Conservation (phyloP, 2,329 filamentous ascomycete species). For the Colletotrichum agaves region DNA sequence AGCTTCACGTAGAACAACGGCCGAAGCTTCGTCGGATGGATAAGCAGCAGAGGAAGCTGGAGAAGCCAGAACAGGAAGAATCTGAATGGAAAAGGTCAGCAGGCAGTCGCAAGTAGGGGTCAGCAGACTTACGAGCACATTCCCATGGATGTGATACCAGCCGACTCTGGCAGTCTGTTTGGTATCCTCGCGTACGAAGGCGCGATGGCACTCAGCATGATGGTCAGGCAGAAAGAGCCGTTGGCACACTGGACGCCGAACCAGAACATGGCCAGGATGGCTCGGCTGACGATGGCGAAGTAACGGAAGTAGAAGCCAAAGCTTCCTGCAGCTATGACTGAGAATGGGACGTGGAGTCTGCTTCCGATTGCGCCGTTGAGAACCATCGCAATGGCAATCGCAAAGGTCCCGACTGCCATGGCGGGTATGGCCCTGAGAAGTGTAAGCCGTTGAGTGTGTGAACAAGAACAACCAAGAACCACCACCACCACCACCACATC, state of each 20-base stretch:
- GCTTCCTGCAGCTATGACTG: conserved; percentile 47
- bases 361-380: conserved; percentile 51
- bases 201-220: conserved; percentile 60
- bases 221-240: conserved; percentile 40
- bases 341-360: conserved; percentile 51
- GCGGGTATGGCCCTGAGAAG: conserved; percentile 41
- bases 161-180: conserved; percentile 60
- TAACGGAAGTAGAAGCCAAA: conserved; percentile 52
- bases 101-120: not conserved
- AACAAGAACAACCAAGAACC: no score
- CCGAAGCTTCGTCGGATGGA: conserved; percentile 64
- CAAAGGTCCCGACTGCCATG: conserved; percentile 42
- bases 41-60: conserved; percentile 64
- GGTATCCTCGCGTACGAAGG: conserved; percentile 63
- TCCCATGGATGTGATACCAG: conserved; percentile 59
- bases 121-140: conserved; percentile 32
- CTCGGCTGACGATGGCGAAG: conserved; percentile 51
- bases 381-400: conserved; percentile 61
- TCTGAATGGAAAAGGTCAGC: conserved; percentile 44
- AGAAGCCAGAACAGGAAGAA: conserved; percentile 69
- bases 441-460: not conserved
- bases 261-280: conserved; percentile 63
- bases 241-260: conserved; percentile 66
- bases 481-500: not conserved
- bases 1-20: conserved; percentile 66